A percentile compares a stretch with the other conserved stretches of the same genome.
Evolutionary conservation across 495 filamentous ascomycete species (phyloP).

Genomic region (Penicillium herquei): DNA sequence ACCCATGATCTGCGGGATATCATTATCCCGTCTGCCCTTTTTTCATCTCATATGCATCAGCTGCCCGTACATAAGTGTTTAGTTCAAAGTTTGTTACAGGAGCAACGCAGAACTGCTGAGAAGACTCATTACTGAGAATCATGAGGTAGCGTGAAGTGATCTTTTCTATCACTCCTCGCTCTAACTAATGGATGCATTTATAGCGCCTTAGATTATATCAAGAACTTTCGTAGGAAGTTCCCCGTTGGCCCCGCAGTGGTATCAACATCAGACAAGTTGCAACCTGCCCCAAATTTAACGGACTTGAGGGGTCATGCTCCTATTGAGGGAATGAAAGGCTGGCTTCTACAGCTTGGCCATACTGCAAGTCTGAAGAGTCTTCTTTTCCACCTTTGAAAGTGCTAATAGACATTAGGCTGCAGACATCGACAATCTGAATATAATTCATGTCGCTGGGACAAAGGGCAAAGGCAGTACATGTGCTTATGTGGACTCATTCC

Average conservation of each 20-base stretch:
- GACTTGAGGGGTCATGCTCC: constrained; percentile 14
- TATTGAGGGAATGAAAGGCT: constrained; percentile 26
- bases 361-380: constrained; percentile 12
- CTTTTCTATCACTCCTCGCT: no score
- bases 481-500: constrained; percentile 40
- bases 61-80: no score
- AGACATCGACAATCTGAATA: constrained; percentile 35
- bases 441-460: constrained; percentile 76
- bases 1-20: no score
- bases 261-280: not conserved
- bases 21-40: no score
- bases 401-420: constrained; percentile 14
- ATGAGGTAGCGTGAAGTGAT: no score
- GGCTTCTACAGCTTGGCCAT: constrained; percentile 30
- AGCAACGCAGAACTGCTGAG: no score
- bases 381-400: not conserved
- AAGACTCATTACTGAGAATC: no score
- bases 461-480: constrained; percentile 69
- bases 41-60: no score
- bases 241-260: not conserved
- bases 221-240: not conserved
- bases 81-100: no score
- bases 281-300: not conserved
- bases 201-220: not conserved
- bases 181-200: no score